These are phyloP conservation scores for Stygiomarasmius scandens DNA, from an alignment of 1,284 basidiomycete genomes.

Conservation along the genomic window DNA sequence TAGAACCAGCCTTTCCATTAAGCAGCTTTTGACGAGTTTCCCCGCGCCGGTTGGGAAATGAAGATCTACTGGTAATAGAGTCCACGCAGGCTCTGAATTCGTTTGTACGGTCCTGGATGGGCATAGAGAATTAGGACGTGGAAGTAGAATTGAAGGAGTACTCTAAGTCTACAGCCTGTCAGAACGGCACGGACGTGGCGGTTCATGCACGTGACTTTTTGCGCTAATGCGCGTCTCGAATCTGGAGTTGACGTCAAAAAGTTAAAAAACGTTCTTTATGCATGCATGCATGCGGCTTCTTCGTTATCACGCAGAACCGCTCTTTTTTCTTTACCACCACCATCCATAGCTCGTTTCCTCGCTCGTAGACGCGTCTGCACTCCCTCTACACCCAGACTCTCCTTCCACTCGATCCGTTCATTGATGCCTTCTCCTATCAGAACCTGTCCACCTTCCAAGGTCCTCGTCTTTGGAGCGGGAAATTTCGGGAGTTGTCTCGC, in stretches of 20 bases:
- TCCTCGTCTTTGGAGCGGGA: slow-evolving; percentile 77
- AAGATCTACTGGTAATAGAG: slow-evolving; percentile 77
- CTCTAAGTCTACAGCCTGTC: not conserved
- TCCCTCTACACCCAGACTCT: not conserved
- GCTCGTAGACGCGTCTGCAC: not conserved
- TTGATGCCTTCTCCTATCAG: slow-evolving; percentile 9
- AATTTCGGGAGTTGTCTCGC: slow-evolving; percentile 87
- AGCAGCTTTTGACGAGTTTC: slow-evolving; percentile 70
- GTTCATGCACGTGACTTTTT: not conserved
- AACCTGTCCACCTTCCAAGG: slow-evolving; percentile 41
- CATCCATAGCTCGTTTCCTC: not conserved
- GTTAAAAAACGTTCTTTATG: slow-evolving; percentile 5
- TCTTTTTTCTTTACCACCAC: not conserved
- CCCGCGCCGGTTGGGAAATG: slow-evolving; percentile 49
- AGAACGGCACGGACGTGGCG: slow-evolving; percentile 5
- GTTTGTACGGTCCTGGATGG: slow-evolving; percentile 81
- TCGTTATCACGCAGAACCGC: not conserved
- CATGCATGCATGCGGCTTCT: not conserved
- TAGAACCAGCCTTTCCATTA: slow-evolving; percentile 44
- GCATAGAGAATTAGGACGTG: slow-evolving; percentile 46
- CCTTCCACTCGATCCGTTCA: not conserved
- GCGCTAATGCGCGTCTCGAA: too few species aligned
- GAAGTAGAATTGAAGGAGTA: not conserved
- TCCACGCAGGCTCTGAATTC: slow-evolving; percentile 85
- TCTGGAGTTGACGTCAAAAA: not conserved